Percentiles rank a stretch among this genome's conserved stretches.
These are phyloP conservation scores for Aspergillus phoenicis DNA, from an alignment of 2,329 filamentous ascomycete genomes.

Conservation along the genomic window DNA sequence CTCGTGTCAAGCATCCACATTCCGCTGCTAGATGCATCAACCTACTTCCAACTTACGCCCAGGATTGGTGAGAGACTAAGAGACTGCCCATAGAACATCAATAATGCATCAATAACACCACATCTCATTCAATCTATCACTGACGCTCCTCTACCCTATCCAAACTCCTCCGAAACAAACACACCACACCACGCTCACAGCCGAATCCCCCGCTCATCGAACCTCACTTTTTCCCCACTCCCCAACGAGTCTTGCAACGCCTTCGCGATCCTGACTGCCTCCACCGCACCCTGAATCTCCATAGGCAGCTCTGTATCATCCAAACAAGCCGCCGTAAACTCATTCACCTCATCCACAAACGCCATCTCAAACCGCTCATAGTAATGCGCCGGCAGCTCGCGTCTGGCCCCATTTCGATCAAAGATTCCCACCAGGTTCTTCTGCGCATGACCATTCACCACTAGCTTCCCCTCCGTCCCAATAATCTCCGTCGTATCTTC, in stretches of 20 bases:
- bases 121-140: background rate
- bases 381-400: conserved; percentile 64
- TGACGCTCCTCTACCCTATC: background rate
- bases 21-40: background rate
- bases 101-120: background rate
- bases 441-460: conserved; percentile 62
- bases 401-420: conserved; percentile 55
- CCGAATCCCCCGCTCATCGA: conserved; percentile 57
- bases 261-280: conserved; percentile 60
- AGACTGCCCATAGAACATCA: background rate
- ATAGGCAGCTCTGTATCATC: conserved; percentile 59
- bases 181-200: conserved; percentile 21
- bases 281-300: conserved; percentile 59
- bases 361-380: conserved; percentile 66
- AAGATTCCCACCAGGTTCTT: conserved; percentile 60
- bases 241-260: conserved; percentile 61
- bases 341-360: conserved; percentile 66
- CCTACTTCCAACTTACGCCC: too few relatives aligned
- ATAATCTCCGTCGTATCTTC: conserved; percentile 69
- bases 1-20: background rate
- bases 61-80: too few relatives aligned
- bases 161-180: background rate
- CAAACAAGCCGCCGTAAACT: conserved; percentile 63
- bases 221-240: conserved; percentile 58
- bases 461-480: conserved; percentile 65